Evolutionary conservation across 1,284 basidiomycete genomes (phyloP), one percentile per base, ranked within the genome.

Genomic region (Amylostereum areolatum): DNA sequence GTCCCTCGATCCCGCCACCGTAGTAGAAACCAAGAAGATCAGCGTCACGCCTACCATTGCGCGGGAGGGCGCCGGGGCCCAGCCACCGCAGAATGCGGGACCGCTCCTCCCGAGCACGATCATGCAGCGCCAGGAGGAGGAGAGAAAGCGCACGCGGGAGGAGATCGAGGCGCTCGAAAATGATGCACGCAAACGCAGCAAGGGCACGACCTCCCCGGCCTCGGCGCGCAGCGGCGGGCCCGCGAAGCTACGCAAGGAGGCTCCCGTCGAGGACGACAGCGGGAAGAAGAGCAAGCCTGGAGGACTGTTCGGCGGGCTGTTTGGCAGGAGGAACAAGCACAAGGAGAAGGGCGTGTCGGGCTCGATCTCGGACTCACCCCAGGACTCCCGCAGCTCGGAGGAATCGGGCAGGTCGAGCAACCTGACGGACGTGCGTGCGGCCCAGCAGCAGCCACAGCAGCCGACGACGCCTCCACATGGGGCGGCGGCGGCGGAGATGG

Each of bases 311-410:
- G 75, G 83, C 29, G 77, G 81, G 0, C 59, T 95, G 42, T 95
- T 95, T 62, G 74, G 76, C 10, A 71, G 86, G 46, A 84, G 79
- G 64, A 88, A 90, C 63, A 91, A 92, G 69, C 77, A 80, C 48
- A 90, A 88, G 63, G 80, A 80, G 36, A 80, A 78, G 59, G 71
- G 68, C 70, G 74, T 77, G 55, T 62, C 77, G 64, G 52, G 74
- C 67, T 58, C 69, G 57, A 58, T 49, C 10, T 56, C 57, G 48
- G 57, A 66, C 57, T 55, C 48, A 49, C 12, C 48, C 52, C 37
- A 63, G 59, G 50, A 65, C 58, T 48, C 57, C 44, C 68, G 78
- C 28, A 62, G 63, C 25, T 81, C 80, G 1, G 77, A 78, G 44
- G 81, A 82, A 29, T 80, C 80, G 18, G 73, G 71, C 46, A 65